phyloP scores from a whole-genome alignment of 108 stramenopile genomes.

The Seminavis robusta region DNA sequence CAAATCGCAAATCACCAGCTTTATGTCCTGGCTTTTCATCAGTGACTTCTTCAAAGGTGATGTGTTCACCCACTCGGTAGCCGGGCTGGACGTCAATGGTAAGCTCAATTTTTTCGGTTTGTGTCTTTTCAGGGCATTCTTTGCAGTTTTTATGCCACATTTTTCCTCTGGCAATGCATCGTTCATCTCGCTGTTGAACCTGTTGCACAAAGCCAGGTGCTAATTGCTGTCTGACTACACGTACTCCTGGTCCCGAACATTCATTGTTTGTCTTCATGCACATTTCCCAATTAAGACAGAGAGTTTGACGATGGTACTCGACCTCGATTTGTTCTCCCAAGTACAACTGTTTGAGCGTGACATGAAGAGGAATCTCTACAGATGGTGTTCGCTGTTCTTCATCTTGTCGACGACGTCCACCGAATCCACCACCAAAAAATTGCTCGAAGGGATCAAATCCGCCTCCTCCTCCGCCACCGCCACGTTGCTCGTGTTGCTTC shows the following conservation, averaged over 20 bases:
- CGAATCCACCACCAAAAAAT: too few species aligned
- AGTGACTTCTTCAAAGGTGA: constrained; percentile 87
- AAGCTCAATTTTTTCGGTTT: constrained; percentile 90
- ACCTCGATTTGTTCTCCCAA: constrained; percentile 90
- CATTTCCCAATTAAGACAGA: constrained; percentile 92
- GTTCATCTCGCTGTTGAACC: constrained; percentile 87
- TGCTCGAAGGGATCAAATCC: constrained; percentile 71
- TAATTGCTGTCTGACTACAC: constrained; percentile 88
- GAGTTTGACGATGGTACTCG: constrained; percentile 84
- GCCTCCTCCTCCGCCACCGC: constrained; percentile 69
- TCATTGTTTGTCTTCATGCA: constrained; percentile 78
- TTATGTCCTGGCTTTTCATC: constrained; percentile 88
- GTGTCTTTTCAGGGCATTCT: constrained; percentile 89
- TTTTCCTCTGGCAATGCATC: constrained; percentile 92
- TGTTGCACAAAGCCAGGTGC: constrained; percentile 99
- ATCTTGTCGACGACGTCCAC: constrained; percentile 67
- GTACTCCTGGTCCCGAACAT: constrained; percentile 91
- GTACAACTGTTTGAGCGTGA: constrained; percentile 92
- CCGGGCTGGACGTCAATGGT: constrained; percentile 88
- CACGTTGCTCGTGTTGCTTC: constrained; percentile 85
- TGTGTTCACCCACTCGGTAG: constrained; percentile 73
- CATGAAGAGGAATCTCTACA: constrained; percentile 88
- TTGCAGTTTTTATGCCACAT: constrained; percentile 86
- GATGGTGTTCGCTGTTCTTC: constrained; percentile 84
- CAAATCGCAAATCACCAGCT: constrained; percentile 79